Percentiles rank a stretch among this genome's conserved stretches.
phyloP scores from a whole-genome alignment of 768 basidiomycete genomes.

The Podaxis pistillaris region DNA sequence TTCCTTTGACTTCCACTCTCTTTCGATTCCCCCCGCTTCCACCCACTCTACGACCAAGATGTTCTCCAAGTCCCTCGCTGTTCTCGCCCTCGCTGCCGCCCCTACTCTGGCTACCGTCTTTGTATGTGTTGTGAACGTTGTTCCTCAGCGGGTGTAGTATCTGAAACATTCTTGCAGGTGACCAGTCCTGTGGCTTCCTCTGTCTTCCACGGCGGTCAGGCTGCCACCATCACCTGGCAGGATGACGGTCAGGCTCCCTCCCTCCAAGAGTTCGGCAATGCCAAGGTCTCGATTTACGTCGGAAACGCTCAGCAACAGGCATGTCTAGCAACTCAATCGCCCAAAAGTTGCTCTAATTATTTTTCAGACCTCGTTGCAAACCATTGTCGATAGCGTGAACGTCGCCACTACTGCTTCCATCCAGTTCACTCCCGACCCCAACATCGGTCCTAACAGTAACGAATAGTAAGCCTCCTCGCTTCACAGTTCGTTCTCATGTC shows the following conservation, averaged over 20 bases:
- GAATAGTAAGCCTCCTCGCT: conserved; percentile 47
- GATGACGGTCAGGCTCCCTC: conserved; percentile 50
- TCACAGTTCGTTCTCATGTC: neutral
- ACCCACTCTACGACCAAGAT: conserved; percentile 31
- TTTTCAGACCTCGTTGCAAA: conserved; percentile 53
- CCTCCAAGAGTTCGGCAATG: conserved; percentile 49
- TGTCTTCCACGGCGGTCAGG: conserved; percentile 48
- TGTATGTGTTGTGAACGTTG: conserved; percentile 36
- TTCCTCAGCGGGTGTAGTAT: conserved; percentile 11
- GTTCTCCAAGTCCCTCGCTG: conserved; percentile 47
- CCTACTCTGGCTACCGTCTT: conserved; percentile 56
- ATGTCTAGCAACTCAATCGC: neutral
- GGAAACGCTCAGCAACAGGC: conserved; percentile 68
- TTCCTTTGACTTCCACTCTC: conserved; percentile 32
- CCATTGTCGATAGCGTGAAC: conserved; percentile 44
- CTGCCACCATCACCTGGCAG: conserved; percentile 53
- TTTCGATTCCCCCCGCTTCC: conserved; percentile 34
- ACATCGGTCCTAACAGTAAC: conserved; percentile 51
- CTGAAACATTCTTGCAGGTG: conserved; percentile 36
- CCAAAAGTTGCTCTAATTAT: neutral
- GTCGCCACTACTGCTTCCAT: conserved; percentile 48
- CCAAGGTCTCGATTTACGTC: conserved; percentile 56
- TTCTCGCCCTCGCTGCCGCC: conserved; percentile 50
- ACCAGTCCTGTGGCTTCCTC: conserved; percentile 52
- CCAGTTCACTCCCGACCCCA: conserved; percentile 47